Evolutionary conservation across 169 alveolate genomes (phyloP).

Genomic region (Fabrea salina): DNA sequence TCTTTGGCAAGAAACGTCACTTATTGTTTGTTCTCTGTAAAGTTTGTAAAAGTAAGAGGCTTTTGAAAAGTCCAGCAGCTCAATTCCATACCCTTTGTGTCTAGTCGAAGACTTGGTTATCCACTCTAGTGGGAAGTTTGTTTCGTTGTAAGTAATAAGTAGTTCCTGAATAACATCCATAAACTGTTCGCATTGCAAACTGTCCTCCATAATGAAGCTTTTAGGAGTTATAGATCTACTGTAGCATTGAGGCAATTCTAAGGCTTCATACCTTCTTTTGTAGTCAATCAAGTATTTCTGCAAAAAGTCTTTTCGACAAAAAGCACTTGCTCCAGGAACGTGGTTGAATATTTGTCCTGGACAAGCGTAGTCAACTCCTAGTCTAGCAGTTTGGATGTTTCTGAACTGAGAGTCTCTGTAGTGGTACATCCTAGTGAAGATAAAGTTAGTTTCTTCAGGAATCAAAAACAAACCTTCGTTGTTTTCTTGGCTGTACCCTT

Average conservation of each 20-base stretch:
- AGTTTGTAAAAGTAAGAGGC: background rate
- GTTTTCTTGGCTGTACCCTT: background rate
- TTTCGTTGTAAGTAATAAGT: background rate
- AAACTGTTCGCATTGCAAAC: conserved; percentile 1
- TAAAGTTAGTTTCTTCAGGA: background rate
- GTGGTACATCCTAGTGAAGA: conserved; percentile 21
- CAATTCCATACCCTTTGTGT: conserved; percentile 32
- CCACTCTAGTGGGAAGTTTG: background rate
- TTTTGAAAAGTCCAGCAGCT: background rate
- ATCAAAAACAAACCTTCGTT: background rate
- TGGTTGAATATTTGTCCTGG: conserved; percentile 14
- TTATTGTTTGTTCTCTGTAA: background rate
- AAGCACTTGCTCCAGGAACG: conserved; percentile 36
- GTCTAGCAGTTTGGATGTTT: conserved; percentile 26
- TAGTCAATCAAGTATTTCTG: conserved; percentile 17
- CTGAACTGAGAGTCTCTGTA: background rate
- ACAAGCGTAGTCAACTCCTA: conserved; percentile 35
- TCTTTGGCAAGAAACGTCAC: background rate
- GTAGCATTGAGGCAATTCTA: background rate
- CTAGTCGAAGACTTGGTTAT: background rate
- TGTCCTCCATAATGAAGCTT: background rate
- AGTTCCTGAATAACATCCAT: background rate
- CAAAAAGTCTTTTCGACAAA: conserved; percentile 23
- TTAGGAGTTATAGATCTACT: background rate
- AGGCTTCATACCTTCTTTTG: background rate